Base-by-base conservation (phyloP, 768 basidiomycete genomes). In the Gloeopeniophorella convolvens region DNA sequence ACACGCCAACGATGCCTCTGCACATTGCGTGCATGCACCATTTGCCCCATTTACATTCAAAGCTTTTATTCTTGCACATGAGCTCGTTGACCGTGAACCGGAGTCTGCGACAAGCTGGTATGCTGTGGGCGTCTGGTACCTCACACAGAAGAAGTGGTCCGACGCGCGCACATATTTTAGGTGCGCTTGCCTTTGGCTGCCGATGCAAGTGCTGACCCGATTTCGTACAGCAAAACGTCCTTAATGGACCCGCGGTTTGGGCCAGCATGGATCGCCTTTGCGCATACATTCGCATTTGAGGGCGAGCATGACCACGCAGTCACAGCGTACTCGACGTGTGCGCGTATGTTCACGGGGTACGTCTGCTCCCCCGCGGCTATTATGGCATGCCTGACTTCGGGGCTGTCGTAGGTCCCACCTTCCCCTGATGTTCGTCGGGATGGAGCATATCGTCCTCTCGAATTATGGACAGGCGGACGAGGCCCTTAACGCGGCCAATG, bases 1-100 rank as follows among this genome's bases (percentile, higher is more conserved):
- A 99, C 64, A 81, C 83, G 26, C 78, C 86, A 6, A 90, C 95
- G 1, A 84, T 98, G 70, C 92, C 94, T 0, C 65, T 98, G 51
- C 95, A 99, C 63, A 84, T 99, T 28, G 93, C 95, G 3, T 97
- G 95, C 77, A 95, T 98, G 90, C 89, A 94, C 63, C 95, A 99
- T 66, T 74, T 98, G 16, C 80, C 84, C 21, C 85, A 95, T 64
- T 71, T 97, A 10, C 89, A 94, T 60, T 93, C 94, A 3, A 85
- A 86, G 59, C 78, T 99, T 5, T 97, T 70, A 85, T 99, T 55
- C 77, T 98, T 32, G 96, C 96, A 0, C 96, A 98, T 61, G 90
- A 96, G 62, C 79, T 99, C 64, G 93, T 97, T 15, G 90, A 97
- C 47, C 81, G 80, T 40, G 94, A 97, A 63, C 94, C 96, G 0